Evolutionary conservation across 108 stramenopile species (phyloP).

Genomic region (Cyclotella baltica): DNA sequence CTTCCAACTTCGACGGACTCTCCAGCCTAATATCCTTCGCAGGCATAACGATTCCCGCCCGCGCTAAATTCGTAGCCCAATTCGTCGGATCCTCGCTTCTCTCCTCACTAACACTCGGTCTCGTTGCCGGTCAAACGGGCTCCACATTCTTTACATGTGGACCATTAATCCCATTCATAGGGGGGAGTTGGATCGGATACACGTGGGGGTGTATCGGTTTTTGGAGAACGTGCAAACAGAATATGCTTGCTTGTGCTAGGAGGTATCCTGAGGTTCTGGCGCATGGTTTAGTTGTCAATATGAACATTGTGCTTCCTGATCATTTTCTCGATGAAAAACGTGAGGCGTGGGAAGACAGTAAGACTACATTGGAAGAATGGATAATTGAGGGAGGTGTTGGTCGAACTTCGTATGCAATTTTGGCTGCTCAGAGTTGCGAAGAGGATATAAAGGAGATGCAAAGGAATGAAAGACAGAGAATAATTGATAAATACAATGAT

Average conservation of each 20-base stretch:
- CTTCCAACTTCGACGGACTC: conserved; percentile 46
- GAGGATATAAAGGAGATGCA: conserved; percentile 40
- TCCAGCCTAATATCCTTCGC: conserved; percentile 32
- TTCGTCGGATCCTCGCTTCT: conserved; percentile 20
- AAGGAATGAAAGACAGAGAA: conserved; percentile 30
- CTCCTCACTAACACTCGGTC: conserved; percentile 38
- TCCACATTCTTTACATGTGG: conserved; percentile 28
- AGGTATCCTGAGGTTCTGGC: conserved; percentile 47
- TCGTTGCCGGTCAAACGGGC: conserved; percentile 44
- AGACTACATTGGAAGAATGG: conserved; percentile 50
- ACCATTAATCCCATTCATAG: conserved; percentile 55
- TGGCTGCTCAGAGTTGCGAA: conserved; percentile 48
- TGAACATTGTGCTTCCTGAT: conserved; percentile 6
- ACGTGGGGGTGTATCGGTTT: conserved; percentile 36
- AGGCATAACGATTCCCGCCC: conserved; percentile 41
- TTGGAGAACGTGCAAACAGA: conserved; percentile 18
- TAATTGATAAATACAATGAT: conserved; percentile 30
- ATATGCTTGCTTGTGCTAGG: conserved; percentile 22
- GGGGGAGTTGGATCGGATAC: conserved; percentile 50
- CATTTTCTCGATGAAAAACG: neutral
- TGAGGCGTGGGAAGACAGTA: neutral
- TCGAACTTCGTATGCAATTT: conserved; percentile 36
- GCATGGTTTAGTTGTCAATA: conserved; percentile 28
- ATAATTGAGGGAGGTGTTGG: conserved; percentile 39
- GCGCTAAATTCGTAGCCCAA: conserved; percentile 54